phyloP scores from a whole-genome alignment of 495 filamentous ascomycete species.

The Podospora pseudopauciseta region DNA sequence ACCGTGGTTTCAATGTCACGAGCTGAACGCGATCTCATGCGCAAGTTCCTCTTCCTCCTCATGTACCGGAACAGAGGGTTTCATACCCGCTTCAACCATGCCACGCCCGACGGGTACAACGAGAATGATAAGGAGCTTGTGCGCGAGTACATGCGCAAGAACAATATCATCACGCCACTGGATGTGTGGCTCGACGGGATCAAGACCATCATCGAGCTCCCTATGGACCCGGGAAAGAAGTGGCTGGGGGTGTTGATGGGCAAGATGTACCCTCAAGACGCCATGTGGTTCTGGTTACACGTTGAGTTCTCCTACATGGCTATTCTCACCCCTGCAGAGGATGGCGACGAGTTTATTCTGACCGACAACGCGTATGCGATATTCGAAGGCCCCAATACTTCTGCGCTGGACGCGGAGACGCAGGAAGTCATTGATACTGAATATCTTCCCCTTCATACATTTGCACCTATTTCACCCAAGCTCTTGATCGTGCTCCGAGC shows the following conservation, averaged over 20 bases:
- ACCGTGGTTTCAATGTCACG: slow-evolving; percentile 36
- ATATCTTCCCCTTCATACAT: slow-evolving; percentile 34
- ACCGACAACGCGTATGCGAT: slow-evolving; percentile 47
- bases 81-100: slow-evolving; percentile 34
- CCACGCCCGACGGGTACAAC: slow-evolving; percentile 36
- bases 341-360: slow-evolving; percentile 48
- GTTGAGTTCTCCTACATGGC: slow-evolving; percentile 40
- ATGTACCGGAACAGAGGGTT: slow-evolving; percentile 43
- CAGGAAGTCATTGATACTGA: slow-evolving; percentile 15
- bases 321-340: slow-evolving; percentile 40
- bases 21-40: slow-evolving; percentile 38
- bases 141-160: slow-evolving; percentile 43
- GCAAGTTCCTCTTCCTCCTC: slow-evolving; percentile 55
- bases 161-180: slow-evolving; percentile 41
- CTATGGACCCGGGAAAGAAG: slow-evolving; percentile 37
- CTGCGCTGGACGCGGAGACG: slow-evolving; percentile 21
- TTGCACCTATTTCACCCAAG: slow-evolving; percentile 49
- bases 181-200: slow-evolving; percentile 54
- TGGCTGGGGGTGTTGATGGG: slow-evolving; percentile 36
- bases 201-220: slow-evolving; percentile 44
- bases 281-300: slow-evolving; percentile 41
- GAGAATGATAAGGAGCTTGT: slow-evolving; percentile 38
- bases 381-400: slow-evolving; percentile 44
- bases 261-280: slow-evolving; percentile 42
- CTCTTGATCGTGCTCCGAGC: slow-evolving; percentile 48